phyloP scores from a whole-genome alignment of 768 basidiomycete species.

The Rhizopogon sp. region DNA sequence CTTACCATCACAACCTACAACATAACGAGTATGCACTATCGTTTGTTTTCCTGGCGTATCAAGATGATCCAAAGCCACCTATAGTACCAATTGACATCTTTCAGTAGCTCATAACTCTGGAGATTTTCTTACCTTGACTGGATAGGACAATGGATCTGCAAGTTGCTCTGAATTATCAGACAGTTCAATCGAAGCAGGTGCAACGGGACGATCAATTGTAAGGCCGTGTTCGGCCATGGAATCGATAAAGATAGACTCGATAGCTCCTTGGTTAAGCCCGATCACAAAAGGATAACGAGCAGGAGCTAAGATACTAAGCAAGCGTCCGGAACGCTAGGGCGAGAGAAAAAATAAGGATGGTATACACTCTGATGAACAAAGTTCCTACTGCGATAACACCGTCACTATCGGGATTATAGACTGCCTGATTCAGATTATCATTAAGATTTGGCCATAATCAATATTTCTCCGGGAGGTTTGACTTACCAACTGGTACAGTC shows the following conservation, averaged over 20 bases:
- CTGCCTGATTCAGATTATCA: conserved; percentile 40
- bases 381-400: conserved; percentile 56
- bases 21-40: conserved; percentile 26
- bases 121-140: conserved; percentile 21
- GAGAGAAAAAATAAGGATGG: background rate
- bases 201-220: conserved; percentile 29
- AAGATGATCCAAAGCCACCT: conserved; percentile 11
- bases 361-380: background rate
- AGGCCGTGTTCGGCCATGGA: conserved; percentile 28
- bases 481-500: conserved; percentile 63
- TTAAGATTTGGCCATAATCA: background rate
- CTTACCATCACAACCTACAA: conserved; percentile 31
- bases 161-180: conserved; percentile 34
- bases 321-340: conserved; percentile 54
- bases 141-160: conserved; percentile 21
- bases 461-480: background rate
- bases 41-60: conserved; percentile 30
- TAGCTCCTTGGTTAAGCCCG: conserved; percentile 35
- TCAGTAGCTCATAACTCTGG: background rate
- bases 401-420: conserved; percentile 59
- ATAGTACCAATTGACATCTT: background rate
- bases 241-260: conserved; percentile 37
- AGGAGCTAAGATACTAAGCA: conserved; percentile 53
- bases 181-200: conserved; percentile 24
- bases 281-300: conserved; percentile 73